A percentile compares a stretch with the other conserved stretches of the same genome.
These are phyloP conservation scores for Pelagophyceae sp. DNA, from an alignment of 352 stramenopile genomes.

Conservation along the genomic window DNA sequence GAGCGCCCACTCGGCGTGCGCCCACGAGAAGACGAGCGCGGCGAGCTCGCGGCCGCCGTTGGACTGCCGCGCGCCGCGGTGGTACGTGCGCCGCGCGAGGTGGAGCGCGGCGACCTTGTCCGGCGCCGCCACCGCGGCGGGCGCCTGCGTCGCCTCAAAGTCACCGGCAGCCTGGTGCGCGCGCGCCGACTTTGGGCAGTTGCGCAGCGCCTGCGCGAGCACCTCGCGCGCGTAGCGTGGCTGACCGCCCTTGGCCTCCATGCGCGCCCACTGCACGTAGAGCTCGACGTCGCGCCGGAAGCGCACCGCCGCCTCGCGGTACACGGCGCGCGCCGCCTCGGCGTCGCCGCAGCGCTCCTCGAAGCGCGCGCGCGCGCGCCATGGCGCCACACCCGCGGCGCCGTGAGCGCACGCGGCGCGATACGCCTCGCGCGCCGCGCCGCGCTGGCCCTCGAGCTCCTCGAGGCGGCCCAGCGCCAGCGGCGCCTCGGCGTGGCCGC, in stretches of 20 bases:
- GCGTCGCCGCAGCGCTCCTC: neutral
- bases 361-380: neutral
- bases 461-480: neutral
- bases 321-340: neutral
- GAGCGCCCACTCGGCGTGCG: constrained; percentile 12
- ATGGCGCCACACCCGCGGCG: neutral
- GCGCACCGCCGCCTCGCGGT: neutral
- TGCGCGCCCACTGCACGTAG: neutral
- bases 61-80: neutral
- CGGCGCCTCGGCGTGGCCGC: neutral
- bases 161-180: neutral
- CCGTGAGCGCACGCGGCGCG: neutral
- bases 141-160: neutral
- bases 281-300: constrained; percentile 10
- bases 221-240: neutral
- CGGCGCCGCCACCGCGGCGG: neutral
- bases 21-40: constrained; percentile 1
- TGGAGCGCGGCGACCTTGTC: neutral
- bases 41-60: constrained; percentile 6
- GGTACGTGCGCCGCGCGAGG: neutral
- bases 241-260: neutral
- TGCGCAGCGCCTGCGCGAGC: neutral
- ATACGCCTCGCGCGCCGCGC: neutral
- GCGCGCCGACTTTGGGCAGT: neutral
- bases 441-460: neutral